These are phyloP conservation scores for Pilaira anomala DNA, from an alignment of 192 early-diverging fungal species.

Conservation along the genomic window DNA sequence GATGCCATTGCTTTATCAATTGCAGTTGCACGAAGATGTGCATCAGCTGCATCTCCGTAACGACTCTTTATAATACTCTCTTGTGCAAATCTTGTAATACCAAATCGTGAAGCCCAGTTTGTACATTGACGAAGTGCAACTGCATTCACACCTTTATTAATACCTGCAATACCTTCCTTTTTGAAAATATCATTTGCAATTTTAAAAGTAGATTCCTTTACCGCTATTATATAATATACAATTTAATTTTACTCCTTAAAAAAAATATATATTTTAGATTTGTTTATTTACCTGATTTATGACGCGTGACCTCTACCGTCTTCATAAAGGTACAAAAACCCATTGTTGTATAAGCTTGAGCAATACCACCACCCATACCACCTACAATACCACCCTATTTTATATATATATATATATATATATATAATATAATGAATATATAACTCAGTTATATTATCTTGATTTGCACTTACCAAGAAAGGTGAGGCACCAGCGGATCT, in stretches of 20 bases:
- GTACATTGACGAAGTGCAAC: conserved; percentile 95
- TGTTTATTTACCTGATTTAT: conserved; percentile 61
- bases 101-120: conserved; percentile 97
- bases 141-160: conserved; percentile 98
- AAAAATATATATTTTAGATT: background rate
- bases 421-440: background rate
- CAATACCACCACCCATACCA: conserved; percentile 89
- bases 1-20: conserved; percentile 74
- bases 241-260: background rate
- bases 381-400: conserved; percentile 77
- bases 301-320: conserved; percentile 94
- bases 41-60: conserved; percentile 41
- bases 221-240: conserved; percentile 26
- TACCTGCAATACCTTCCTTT: conserved; percentile 89
- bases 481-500: conserved; percentile 48
- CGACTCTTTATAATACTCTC: conserved; percentile 60
- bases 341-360: conserved; percentile 98
- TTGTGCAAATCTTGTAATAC: conserved; percentile 72
- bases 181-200: conserved; percentile 88
- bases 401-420: background rate
- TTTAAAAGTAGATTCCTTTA: conserved; percentile 69
- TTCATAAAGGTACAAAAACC: conserved; percentile 99
- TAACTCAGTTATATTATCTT: background rate
- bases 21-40: conserved; percentile 40
- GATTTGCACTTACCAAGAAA: conserved; percentile 39